These are phyloP conservation scores for Lachancea quebecensis DNA, from an alignment of 805 yeast species.

Conservation along the genomic window DNA sequence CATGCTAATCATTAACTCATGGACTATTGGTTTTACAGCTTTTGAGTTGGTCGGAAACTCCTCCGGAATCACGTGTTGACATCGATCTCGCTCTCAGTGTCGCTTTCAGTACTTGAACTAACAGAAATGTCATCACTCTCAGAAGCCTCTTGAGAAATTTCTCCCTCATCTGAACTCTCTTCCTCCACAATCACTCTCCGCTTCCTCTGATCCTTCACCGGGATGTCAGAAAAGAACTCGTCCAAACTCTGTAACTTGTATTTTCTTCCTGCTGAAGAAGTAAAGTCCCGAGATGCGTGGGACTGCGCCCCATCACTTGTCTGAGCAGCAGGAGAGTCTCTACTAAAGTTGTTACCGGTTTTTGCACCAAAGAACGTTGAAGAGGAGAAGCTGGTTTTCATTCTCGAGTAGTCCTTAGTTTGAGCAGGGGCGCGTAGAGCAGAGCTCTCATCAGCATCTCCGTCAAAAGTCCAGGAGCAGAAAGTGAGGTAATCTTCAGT, in stretches of 20 bases:
- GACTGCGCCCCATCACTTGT: slow-evolving; percentile 15
- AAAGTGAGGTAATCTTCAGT: slow-evolving; percentile 24
- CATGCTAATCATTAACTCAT: not conserved
- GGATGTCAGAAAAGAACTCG: slow-evolving; percentile 65
- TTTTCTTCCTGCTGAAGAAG: slow-evolving; percentile 29
- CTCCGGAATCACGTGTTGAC: too few relatives aligned
- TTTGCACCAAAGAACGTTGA: slow-evolving; percentile 12
- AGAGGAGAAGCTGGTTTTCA: slow-evolving; percentile 31
- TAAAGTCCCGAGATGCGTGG: slow-evolving; percentile 10
- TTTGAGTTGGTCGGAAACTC: not conserved
- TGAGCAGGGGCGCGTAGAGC: slow-evolving; percentile 35
- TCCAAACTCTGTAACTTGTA: slow-evolving; percentile 73
- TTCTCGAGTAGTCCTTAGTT: slow-evolving; percentile 35
- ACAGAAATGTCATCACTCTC: slow-evolving; percentile 6
- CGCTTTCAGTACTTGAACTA: too few relatives aligned
- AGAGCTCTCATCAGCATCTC: slow-evolving; percentile 21
- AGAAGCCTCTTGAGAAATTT: slow-evolving; percentile 11
- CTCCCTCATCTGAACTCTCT: slow-evolving; percentile 28
- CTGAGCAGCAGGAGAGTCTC: slow-evolving; percentile 1
- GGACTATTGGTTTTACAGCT: not conserved
- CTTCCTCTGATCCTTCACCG: slow-evolving; percentile 15
- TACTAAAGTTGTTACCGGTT: not conserved
- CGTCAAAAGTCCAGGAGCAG: slow-evolving; percentile 38
- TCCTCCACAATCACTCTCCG: slow-evolving; percentile 29
- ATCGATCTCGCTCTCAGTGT: too few relatives aligned